phyloP scores from a whole-genome alignment of 1,139 yeast genomes.

The Blastobotrys persicus region DNA sequence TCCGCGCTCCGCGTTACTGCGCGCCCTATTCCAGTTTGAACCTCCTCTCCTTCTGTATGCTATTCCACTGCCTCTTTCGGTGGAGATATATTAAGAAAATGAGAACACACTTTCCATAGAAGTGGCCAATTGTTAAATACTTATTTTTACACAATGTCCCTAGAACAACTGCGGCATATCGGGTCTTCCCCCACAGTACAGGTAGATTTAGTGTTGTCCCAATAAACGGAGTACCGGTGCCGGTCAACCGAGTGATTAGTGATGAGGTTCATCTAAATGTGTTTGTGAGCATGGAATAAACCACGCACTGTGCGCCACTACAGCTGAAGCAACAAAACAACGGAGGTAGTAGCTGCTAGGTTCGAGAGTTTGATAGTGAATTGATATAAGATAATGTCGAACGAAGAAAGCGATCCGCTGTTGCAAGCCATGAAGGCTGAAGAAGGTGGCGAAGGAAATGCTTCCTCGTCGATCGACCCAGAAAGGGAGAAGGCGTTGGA shows the following conservation, averaged over 20 bases:
- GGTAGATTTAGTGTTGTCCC: no score
- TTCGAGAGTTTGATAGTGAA: background rate
- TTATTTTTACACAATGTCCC: no score
- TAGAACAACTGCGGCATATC: no score
- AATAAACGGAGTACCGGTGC: no score
- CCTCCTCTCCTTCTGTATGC: no score
- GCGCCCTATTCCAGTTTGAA: no score
- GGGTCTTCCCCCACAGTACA: no score
- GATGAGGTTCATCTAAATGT: background rate
- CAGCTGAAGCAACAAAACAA: background rate
- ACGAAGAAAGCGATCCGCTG: conserved; percentile 35
- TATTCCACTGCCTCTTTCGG: no score
- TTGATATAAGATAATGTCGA: conserved; percentile 6
- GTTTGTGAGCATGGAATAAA: background rate
- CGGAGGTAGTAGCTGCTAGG: background rate
- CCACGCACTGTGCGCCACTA: background rate
- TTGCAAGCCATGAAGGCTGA: conserved; percentile 33
- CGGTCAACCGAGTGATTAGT: no score
- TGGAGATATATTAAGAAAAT: no score
- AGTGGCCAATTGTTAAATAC: no score
- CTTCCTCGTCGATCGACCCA: conserved; percentile 45
- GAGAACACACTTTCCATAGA: no score
- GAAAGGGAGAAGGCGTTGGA: conserved; percentile 79
- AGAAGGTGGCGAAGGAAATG: conserved; percentile 25
- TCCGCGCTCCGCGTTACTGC: background rate